A percentile compares a stretch with the other conserved stretches of the same genome.
These are phyloP conservation scores for Pistacia vera DNA, from an alignment of 345 rosid species.

Conservation along the genomic window DNA sequence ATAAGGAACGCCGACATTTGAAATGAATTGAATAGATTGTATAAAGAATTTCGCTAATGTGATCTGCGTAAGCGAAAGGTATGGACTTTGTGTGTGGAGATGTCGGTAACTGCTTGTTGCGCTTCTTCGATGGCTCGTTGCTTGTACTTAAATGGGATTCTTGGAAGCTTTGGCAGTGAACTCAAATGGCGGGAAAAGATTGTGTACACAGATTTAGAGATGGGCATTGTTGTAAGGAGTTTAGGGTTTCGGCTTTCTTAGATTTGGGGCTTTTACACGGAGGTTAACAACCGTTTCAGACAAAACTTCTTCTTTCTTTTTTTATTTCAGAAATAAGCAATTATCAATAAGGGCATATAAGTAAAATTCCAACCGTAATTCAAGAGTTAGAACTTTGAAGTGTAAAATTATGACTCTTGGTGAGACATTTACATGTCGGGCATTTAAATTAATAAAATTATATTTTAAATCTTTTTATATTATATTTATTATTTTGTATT, in stretches of 20 bases:
- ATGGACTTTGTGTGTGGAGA: slow-evolving; percentile 53
- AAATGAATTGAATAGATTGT: slow-evolving; percentile 49
- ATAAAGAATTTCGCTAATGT: slow-evolving; percentile 51
- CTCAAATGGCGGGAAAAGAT: slow-evolving; percentile 27
- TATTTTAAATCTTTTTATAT: no score
- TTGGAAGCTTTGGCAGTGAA: slow-evolving; percentile 26
- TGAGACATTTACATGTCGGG: no score
- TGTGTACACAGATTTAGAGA: background rate
- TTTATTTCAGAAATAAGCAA: no score
- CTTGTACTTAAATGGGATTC: slow-evolving; percentile 38
- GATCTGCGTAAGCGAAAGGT: slow-evolving; percentile 61
- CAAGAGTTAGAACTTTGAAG: no score
- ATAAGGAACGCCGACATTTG: slow-evolving; percentile 37
- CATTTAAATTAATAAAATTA: no score
- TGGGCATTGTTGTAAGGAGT: slow-evolving; percentile 25
- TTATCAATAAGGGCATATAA: no score
- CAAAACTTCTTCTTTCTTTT: no score
- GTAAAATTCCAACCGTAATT: no score
- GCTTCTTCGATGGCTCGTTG: slow-evolving; percentile 51
- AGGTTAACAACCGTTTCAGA: no score
- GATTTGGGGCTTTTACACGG: slow-evolving; percentile 12
- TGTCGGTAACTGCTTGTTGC: slow-evolving; percentile 57
- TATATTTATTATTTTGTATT: no score
- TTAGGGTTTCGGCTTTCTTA: slow-evolving; percentile 20
- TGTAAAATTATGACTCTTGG: no score